Conservation (phyloP, 2,329 filamentous ascomycete genomes). For the Pleomassaria siparia region DNA sequence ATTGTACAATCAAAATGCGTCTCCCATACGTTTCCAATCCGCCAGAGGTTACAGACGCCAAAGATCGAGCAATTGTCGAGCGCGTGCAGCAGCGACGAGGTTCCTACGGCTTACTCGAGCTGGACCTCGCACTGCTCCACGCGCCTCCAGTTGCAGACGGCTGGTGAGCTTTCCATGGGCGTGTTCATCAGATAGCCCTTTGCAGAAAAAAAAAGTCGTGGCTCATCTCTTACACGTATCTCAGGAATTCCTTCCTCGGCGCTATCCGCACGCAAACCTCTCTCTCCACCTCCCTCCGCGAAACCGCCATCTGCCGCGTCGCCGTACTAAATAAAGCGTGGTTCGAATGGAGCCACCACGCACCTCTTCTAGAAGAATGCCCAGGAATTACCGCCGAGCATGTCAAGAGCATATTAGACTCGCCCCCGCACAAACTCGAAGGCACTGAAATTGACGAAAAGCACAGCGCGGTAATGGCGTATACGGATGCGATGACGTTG, state of each 20-base stretch:
- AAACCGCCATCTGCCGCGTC: constrained; percentile 79
- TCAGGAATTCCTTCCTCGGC: constrained; percentile 57
- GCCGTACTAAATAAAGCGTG: constrained; percentile 78
- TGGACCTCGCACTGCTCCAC: constrained; percentile 58
- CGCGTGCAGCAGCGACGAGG: constrained; percentile 55
- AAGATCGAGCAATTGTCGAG: constrained; percentile 54
- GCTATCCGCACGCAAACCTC: constrained; percentile 57
- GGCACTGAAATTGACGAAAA: constrained; percentile 51
- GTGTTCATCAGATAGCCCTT: too few species aligned
- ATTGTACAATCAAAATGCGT: constrained; percentile 47
- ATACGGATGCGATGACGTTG: constrained; percentile 82
- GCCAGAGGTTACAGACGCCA: constrained; percentile 47
- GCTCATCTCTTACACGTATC: background rate
- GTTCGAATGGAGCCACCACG: constrained; percentile 84
- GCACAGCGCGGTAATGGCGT: constrained; percentile 70
- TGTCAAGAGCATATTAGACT: constrained; percentile 29
- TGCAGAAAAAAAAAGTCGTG: too few species aligned
- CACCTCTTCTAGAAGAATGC: constrained; percentile 63
- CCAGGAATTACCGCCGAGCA: constrained; percentile 61
- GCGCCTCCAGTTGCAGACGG: constrained; percentile 59
- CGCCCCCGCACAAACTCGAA: constrained; percentile 15
- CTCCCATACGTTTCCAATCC: constrained; percentile 57
- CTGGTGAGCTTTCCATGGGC: constrained; percentile 41
- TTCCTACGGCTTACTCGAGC: constrained; percentile 51
- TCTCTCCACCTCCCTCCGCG: constrained; percentile 59